phyloP scores from a whole-genome alignment of 176 grass and related monocot genomes.

The Bothriochloa decipiens region DNA sequence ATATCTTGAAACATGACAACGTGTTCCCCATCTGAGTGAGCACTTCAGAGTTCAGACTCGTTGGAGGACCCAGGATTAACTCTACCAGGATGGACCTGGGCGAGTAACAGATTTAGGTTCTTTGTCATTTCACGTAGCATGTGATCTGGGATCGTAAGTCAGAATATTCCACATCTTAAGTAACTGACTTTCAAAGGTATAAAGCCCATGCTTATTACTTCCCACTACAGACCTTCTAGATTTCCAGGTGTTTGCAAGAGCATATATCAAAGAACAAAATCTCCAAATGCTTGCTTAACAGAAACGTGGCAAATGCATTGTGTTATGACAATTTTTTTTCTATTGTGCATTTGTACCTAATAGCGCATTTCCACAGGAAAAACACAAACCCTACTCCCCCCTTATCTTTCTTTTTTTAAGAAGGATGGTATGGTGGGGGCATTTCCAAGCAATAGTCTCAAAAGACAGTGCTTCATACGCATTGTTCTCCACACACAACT shows the following conservation, averaged over 20 bases:
- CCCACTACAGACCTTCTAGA: constrained; percentile 17
- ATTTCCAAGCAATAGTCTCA: constrained; percentile 1
- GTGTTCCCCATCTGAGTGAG: constrained; percentile 27
- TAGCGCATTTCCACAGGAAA: not conserved
- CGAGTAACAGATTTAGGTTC: constrained; percentile 16
- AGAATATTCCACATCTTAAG: constrained; percentile 25
- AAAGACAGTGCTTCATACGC: not conserved
- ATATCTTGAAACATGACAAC: not conserved
- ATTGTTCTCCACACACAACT: not conserved
- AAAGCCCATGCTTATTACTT: not conserved
- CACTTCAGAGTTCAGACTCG: not conserved
- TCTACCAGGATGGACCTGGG: not conserved
- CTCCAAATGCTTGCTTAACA: not conserved
- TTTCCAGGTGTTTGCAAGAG: constrained; percentile 3
- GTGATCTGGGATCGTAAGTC: constrained; percentile 30
- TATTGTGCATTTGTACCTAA: not conserved
- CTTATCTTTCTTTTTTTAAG: not conserved
- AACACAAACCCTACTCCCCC: not conserved
- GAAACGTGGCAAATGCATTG: not conserved
- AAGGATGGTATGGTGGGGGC: not conserved
- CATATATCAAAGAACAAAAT: not conserved
- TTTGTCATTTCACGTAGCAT: not conserved
- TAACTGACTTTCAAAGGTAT: not conserved
- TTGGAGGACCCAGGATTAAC: not conserved
- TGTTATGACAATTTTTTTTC: not conserved